Base-by-base conservation (phyloP, 495 filamentous ascomycete genomes). In the Trichoderma asperelloides region DNA sequence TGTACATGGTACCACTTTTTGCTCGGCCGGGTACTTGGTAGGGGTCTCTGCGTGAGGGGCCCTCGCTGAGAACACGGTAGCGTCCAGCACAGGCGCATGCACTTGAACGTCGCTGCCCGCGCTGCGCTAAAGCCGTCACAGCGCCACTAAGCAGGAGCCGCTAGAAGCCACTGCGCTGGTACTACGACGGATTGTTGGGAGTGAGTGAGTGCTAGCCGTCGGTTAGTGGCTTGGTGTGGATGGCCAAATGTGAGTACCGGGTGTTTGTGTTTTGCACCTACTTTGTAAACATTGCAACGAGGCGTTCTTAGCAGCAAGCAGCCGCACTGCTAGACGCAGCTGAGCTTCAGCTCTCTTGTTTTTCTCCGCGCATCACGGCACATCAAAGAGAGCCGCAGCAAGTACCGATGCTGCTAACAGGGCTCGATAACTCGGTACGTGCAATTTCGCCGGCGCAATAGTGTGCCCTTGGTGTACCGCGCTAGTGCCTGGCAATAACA, bases 31-130 rank as follows among this genome's bases (percentile, higher is more conserved):
- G 47, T 51, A 23, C 47, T 51, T 7, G 47, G 47, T 51, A 51
- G n/a, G 47, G 47, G 47, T 51, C 47, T 23, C 4, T 47, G 15
- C n/a, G n/a, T 47, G 43, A n/a, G 47, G 47, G 16, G 3, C 47
- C 21, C n/a, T 51, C 47, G 9, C 16, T 60, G 55, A 60, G 55
- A 60, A 60, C 55, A 60, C 55, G 55, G 55, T 60, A 60, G 55
- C 55, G 55, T 60, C 55, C 23, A 28, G 55, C 5, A 12, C 23
- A 51, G 47, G 55, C 55, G 23, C 55, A 60, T 30, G 23, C 16
- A 21, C n/a, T 18, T 47, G 43, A 16, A 15, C 43, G n/a, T 16
- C 16, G n/a, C 43, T 37, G 33, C 33, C 33, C 33, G 33, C 33
- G 6, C 9, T 47, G 43, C 43, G 11, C 43, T 47, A 15, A 13